These are phyloP conservation scores for Herpetomonas muscarum DNA, from an alignment of 208 protist species.

Conservation along the genomic window DNA sequence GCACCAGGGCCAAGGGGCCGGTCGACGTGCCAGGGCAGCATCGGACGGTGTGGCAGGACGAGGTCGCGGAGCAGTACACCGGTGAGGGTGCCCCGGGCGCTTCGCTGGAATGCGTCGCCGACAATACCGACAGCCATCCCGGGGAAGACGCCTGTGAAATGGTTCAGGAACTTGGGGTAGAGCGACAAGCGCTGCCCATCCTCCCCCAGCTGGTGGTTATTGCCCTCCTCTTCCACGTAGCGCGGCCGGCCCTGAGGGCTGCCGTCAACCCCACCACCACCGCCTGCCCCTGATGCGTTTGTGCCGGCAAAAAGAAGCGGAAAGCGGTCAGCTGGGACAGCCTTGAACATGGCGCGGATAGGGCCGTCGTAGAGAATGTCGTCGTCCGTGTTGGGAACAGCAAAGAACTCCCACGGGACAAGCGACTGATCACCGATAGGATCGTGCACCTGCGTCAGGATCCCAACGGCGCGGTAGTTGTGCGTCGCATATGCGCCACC, in stretches of 20 bases:
- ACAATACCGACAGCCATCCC: conserved; percentile 78
- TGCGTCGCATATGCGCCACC: not conserved
- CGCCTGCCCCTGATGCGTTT: conserved; percentile 13
- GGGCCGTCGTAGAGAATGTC: conserved; percentile 46
- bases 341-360: conserved; percentile 41
- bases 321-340: conserved; percentile 5
- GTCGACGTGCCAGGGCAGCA: conserved; percentile 59
- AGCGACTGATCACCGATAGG: conserved; percentile 28
- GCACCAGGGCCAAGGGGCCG: conserved; percentile 15
- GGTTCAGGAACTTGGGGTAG: conserved; percentile 43
- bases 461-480: conserved; percentile 50
- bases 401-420: conserved; percentile 81
- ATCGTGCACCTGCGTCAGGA: conserved; percentile 70
- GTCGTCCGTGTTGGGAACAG: conserved; percentile 61
- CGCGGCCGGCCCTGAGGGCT: conserved; percentile 6
- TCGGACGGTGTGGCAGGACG: conserved; percentile 50
- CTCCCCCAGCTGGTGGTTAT: not conserved
- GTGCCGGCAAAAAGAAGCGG: conserved; percentile 7
- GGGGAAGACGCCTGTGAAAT: conserved; percentile 80
- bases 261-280: conserved; percentile 20
- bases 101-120: conserved; percentile 80
- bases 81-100: conserved; percentile 58
- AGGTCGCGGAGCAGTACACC: conserved; percentile 71
- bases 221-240: conserved; percentile 3
- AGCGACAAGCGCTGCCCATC: conserved; percentile 46